Conservation (phyloP, 306 rosid genomes). For the Cicer judaicum region DNA sequence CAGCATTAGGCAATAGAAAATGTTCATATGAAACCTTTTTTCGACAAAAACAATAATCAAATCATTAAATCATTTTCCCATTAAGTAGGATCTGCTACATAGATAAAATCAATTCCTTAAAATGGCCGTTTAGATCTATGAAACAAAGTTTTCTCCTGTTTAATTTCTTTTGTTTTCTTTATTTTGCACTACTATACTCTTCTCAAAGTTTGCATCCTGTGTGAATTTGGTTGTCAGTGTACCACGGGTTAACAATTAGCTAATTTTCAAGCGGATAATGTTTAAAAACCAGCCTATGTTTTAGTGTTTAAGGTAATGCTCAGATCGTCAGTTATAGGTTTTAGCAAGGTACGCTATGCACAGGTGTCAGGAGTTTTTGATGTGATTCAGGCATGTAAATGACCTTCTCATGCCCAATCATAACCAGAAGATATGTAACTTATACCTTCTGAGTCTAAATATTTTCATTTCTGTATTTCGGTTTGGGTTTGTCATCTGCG, state of each 20-base stretch:
- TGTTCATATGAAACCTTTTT: background rate
- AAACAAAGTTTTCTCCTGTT: background rate
- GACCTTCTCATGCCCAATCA: background rate
- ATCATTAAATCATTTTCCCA: background rate
- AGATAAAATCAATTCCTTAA: background rate
- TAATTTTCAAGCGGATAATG: background rate
- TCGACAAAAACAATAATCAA: background rate
- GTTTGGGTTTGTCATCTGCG: background rate
- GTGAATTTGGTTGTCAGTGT: background rate
- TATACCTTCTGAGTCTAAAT: background rate
- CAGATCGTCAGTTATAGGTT: background rate
- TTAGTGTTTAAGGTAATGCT: slow-evolving; percentile 7
- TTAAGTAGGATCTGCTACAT: background rate
- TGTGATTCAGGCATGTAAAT: background rate
- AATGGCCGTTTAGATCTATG: background rate
- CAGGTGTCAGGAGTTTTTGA: background rate
- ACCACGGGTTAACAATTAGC: background rate
- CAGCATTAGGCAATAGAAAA: background rate
- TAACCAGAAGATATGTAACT: background rate
- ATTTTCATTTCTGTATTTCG: slow-evolving; percentile 2
- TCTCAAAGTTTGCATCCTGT: background rate
- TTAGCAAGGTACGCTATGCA: background rate
- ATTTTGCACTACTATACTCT: background rate
- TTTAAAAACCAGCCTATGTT: slow-evolving; percentile 3
- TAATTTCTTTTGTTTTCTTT: background rate